A percentile compares a stretch with the other conserved stretches of the same genome.
Conservation (phyloP, 352 stramenopile genomes). For the Peronospora farinosa region DNA sequence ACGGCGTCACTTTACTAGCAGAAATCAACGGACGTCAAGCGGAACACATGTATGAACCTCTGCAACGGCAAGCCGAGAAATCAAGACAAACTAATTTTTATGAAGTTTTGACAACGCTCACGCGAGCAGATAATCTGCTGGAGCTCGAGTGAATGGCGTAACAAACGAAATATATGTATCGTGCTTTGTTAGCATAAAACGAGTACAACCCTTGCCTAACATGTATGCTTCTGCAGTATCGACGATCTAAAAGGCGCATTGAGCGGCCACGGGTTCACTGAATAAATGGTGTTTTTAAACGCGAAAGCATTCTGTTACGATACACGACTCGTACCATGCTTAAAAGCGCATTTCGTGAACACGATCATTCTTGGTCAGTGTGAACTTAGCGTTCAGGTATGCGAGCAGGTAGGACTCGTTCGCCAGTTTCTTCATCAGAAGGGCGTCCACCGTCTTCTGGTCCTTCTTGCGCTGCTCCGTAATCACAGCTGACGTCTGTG, state of each 20-base stretch:
- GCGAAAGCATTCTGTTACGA: too few species aligned
- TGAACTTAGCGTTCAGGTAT: constrained; percentile 98
- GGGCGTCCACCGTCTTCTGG: constrained; percentile 92
- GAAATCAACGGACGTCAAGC: constrained; percentile 19
- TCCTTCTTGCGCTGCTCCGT: constrained; percentile 93
- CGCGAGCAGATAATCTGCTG: constrained; percentile 39
- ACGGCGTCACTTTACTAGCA: constrained; percentile 17
- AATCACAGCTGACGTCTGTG: constrained; percentile 57
- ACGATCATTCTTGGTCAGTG: constrained; percentile 94
- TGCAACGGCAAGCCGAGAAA: constrained; percentile 14
- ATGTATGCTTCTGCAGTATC: constrained; percentile 22
- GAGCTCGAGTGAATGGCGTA: constrained; percentile 50
- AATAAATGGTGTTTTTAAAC: too few species aligned
- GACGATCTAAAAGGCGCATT: constrained; percentile 26
- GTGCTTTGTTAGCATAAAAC: too few species aligned
- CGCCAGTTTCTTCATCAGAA: constrained; percentile 54
- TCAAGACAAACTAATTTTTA: constrained; percentile 21
- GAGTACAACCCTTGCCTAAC: constrained; percentile 2
- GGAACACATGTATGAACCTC: constrained; percentile 15
- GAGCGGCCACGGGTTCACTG: constrained; percentile 11
- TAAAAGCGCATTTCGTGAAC: constrained; percentile 98
- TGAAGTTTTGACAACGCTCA: constrained; percentile 42
- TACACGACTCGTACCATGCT: constrained; percentile 20
- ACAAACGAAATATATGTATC: constrained; percentile 10
- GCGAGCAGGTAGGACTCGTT: constrained; percentile 87